phyloP scores from a whole-genome alignment of 352 stramenopile genomes.

The Globisporangium irregulare region DNA sequence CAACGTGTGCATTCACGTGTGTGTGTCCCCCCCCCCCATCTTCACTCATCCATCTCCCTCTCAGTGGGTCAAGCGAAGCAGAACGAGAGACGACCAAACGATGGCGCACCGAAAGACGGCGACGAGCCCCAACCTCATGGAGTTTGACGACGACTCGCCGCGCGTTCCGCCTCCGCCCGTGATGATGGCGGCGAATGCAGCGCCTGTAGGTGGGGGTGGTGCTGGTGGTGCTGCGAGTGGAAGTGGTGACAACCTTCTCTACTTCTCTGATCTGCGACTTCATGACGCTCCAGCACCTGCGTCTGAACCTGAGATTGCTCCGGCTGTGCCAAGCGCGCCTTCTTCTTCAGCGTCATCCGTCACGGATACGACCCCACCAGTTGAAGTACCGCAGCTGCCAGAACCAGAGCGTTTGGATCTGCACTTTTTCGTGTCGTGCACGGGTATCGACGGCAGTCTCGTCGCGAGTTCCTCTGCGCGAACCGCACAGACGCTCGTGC shows the following conservation, averaged over 20 bases:
- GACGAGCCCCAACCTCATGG: constrained; percentile 45
- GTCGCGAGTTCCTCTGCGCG: constrained; percentile 41
- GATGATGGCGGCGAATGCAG: constrained; percentile 13
- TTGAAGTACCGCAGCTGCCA: constrained; percentile 3
- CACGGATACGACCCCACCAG: too few species aligned
- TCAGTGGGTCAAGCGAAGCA: neutral
- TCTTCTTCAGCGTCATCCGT: neutral
- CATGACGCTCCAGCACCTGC: constrained; percentile 6
- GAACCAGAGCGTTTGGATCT: constrained; percentile 25
- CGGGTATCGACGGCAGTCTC: constrained; percentile 51
- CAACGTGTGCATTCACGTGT: neutral
- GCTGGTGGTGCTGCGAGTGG: neutral
- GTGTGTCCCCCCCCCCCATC: neutral
- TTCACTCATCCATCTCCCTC: neutral
- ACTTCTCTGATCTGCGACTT: constrained; percentile 17
- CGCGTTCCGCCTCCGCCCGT: constrained; percentile 1
- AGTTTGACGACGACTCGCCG: constrained; percentile 39
- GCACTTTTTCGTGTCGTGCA: constrained; percentile 76
- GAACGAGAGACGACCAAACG: neutral
- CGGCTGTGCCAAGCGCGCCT: neutral
- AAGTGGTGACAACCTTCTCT: neutral
- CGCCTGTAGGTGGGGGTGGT: neutral
- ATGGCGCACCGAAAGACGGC: constrained; percentile 15
- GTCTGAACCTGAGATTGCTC: neutral
- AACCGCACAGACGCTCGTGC: constrained; percentile 69